Percentiles rank a stretch among this genome's conserved stretches.
phyloP scores from a whole-genome alignment of 1,284 basidiomycete genomes.

The Flammula alnicola region DNA sequence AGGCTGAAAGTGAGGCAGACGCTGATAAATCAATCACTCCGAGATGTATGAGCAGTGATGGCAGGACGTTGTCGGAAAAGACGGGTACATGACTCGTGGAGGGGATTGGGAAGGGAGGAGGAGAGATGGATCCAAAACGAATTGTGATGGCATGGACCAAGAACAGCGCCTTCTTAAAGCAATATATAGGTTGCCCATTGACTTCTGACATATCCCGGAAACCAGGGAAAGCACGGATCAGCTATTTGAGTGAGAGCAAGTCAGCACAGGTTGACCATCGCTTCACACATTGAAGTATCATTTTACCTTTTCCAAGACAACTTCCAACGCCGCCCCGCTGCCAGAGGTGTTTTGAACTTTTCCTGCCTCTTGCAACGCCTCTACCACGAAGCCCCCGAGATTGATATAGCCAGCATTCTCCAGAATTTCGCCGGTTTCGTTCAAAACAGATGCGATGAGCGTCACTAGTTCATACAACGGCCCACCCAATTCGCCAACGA shows the following conservation, averaged over 20 bases:
- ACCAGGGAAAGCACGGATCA: constrained; percentile 75
- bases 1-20: constrained; percentile 41
- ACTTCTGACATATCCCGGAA: constrained; percentile 77
- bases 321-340: constrained; percentile 52
- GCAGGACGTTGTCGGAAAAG: constrained; percentile 87
- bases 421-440: constrained; percentile 75
- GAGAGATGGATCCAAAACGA: constrained; percentile 59
- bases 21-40: constrained; percentile 72
- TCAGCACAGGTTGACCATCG: constrained; percentile 19
- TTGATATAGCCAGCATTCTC: constrained; percentile 63
- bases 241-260: constrained; percentile 41
- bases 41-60: constrained; percentile 80
- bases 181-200: constrained; percentile 69
- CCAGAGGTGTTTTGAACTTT: constrained; percentile 43
- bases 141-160: constrained; percentile 72
- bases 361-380: constrained; percentile 63
- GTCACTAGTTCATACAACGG: constrained; percentile 75
- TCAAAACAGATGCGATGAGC: constrained; percentile 65
- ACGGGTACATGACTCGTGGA: constrained; percentile 66
- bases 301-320: constrained; percentile 67
- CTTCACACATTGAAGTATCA: constrained; percentile 1
- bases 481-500: constrained; percentile 77
- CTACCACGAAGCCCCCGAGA: constrained; percentile 75
- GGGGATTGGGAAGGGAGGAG: constrained; percentile 65
- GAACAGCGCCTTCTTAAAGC: constrained; percentile 90